phyloP scores from a whole-genome alignment of 2,329 filamentous ascomycete species.

The Fusarium neocosmosporiellum region DNA sequence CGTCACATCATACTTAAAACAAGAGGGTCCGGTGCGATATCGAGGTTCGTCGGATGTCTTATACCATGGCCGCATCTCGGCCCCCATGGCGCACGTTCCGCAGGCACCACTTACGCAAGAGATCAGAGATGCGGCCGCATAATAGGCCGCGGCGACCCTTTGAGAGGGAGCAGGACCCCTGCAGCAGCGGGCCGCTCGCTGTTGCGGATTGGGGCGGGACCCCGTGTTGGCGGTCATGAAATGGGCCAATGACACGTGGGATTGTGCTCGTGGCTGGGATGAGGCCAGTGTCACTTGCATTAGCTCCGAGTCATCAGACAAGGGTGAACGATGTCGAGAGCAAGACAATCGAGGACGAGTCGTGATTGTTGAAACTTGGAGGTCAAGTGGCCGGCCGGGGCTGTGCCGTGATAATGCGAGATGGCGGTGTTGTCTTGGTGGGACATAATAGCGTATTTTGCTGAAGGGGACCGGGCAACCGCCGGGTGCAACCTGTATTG shows the following conservation, averaged over 20 bases:
- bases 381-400: not conserved
- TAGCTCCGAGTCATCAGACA: constrained; percentile 38
- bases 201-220: constrained; percentile 31
- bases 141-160: constrained; percentile 35
- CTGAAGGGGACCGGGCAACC: not conserved
- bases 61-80: constrained; percentile 18
- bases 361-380: not conserved
- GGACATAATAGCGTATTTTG: not conserved
- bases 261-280: constrained; percentile 38
- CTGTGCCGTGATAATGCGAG: not conserved
- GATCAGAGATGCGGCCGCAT: constrained; percentile 36
- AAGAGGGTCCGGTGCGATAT: not conserved
- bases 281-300: constrained; percentile 44
- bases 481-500: not conserved
- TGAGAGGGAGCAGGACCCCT: constrained; percentile 33
- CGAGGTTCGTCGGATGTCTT: constrained; percentile 8
- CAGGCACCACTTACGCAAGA: constrained; percentile 11
- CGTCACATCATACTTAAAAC: not conserved
- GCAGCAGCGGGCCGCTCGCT: constrained; percentile 43
- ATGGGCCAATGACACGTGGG: constrained; percentile 33
- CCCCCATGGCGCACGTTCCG: constrained; percentile 22
- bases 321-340: constrained; percentile 19
- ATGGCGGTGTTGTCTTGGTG: not conserved
- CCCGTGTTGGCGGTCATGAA: constrained; percentile 33
- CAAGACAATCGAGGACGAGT: not conserved